Conservation (phyloP, 805 yeast genomes). For the Jamesozyma gamospora region DNA sequence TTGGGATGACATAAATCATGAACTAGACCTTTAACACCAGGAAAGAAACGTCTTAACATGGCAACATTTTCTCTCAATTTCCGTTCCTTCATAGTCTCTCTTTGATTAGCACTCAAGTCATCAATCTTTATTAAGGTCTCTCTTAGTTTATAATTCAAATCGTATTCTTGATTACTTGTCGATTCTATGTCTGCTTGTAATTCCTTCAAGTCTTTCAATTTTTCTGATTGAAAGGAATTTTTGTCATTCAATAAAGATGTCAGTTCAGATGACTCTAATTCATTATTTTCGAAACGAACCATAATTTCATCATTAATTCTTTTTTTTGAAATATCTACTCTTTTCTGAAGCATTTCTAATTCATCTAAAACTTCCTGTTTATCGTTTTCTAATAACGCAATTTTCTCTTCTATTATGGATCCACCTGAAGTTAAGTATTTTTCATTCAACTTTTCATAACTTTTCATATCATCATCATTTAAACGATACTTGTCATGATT, state of each 20-base stretch:
- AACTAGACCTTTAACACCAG: slow-evolving; percentile 77
- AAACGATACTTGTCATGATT: slow-evolving; percentile 30
- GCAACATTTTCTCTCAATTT: slow-evolving; percentile 64
- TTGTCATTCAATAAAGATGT: slow-evolving; percentile 33
- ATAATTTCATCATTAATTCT: slow-evolving; percentile 30
- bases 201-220: slow-evolving; percentile 30
- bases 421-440: slow-evolving; percentile 49
- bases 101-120: slow-evolving; percentile 63
- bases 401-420: slow-evolving; percentile 41
- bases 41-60: slow-evolving; percentile 59
- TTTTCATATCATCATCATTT: slow-evolving; percentile 41
- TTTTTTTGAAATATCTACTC: slow-evolving; percentile 28
- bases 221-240: slow-evolving; percentile 20
- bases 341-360: slow-evolving; percentile 30
- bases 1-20: slow-evolving; percentile 72
- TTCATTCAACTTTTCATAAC: slow-evolving; percentile 51
- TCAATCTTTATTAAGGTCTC: slow-evolving; percentile 52
- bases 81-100: slow-evolving; percentile 64
- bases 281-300: slow-evolving; percentile 27
- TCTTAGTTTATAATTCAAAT: slow-evolving; percentile 53
- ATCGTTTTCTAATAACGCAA: slow-evolving; percentile 34
- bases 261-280: slow-evolving; percentile 23
- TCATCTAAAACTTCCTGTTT: slow-evolving; percentile 35
- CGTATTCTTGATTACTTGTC: slow-evolving; percentile 40
- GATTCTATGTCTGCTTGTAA: slow-evolving; percentile 33